A percentile compares a stretch with the other conserved stretches of the same genome.
These are phyloP conservation scores for Lactarius sp. DNA, from an alignment of 768 basidiomycete species.

Conservation along the genomic window DNA sequence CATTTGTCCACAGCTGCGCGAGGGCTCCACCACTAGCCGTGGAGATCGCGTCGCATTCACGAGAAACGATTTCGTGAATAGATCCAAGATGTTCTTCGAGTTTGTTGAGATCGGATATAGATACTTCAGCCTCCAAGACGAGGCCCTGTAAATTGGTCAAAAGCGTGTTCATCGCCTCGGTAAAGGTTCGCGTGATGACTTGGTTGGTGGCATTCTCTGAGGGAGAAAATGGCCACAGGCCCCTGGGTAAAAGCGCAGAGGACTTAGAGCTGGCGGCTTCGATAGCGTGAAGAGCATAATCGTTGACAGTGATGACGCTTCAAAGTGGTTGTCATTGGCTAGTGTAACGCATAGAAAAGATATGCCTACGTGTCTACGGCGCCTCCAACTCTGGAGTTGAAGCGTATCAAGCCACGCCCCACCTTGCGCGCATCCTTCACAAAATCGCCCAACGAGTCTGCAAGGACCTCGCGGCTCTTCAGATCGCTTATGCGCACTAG, in stretches of 20 bases:
- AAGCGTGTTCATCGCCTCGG: constrained; percentile 57
- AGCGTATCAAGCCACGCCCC: constrained; percentile 52
- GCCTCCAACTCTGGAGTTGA: constrained; percentile 64
- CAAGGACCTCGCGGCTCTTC: constrained; percentile 53
- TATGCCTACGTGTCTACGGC: constrained; percentile 62
- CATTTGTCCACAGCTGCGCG: constrained; percentile 59
- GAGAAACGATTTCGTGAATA: constrained; percentile 53
- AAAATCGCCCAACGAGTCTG: constrained; percentile 48
- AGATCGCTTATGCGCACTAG: constrained; percentile 63
- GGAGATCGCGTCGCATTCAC: constrained; percentile 48
- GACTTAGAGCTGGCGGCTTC: constrained; percentile 33
- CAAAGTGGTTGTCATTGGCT: neutral
- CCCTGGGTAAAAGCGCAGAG: constrained; percentile 27
- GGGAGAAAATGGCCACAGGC: constrained; percentile 34
- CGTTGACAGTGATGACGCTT: constrained; percentile 71
- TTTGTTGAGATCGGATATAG: constrained; percentile 48
- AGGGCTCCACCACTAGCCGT: constrained; percentile 41
- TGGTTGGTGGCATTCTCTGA: constrained; percentile 34
- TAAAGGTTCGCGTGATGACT: constrained; percentile 51
- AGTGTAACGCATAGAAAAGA: neutral
- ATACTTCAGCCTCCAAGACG: constrained; percentile 59
- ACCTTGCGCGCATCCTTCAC: constrained; percentile 56
- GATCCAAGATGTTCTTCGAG: constrained; percentile 57
- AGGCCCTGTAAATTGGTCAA: constrained; percentile 49
- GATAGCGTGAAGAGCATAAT: constrained; percentile 61